Conservation (phyloP, 768 basidiomycete genomes). For the Leccinum disarticulatum region DNA sequence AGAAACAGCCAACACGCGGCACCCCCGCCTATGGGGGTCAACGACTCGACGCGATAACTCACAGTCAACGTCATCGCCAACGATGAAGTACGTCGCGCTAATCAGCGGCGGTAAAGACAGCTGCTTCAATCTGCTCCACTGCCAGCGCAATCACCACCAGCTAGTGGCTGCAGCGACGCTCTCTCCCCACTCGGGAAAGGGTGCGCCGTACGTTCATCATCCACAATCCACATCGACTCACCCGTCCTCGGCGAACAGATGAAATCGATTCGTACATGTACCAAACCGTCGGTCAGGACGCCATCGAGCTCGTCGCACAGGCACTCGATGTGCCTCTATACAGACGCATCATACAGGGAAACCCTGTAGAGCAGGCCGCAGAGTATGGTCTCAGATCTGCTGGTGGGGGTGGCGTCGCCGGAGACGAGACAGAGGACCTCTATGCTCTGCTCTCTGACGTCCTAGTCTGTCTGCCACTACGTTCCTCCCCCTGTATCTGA, state of each 20-base stretch:
- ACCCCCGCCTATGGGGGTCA: slow-evolving; percentile 23
- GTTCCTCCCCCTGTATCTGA: slow-evolving; percentile 2
- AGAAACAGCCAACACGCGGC: not conserved
- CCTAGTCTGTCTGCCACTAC: slow-evolving; percentile 54
- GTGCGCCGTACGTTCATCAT: slow-evolving; percentile 51
- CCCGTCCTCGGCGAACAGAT: slow-evolving; percentile 51
- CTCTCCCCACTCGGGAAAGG: slow-evolving; percentile 81
- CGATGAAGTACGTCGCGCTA: slow-evolving; percentile 90
- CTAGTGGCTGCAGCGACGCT: slow-evolving; percentile 88
- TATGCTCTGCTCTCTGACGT: slow-evolving; percentile 68
- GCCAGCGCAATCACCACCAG: slow-evolving; percentile 79
- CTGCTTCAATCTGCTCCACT: slow-evolving; percentile 93
- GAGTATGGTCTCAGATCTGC: slow-evolving; percentile 79
- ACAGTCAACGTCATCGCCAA: not conserved
- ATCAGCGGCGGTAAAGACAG: slow-evolving; percentile 98
- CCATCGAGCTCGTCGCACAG: slow-evolving; percentile 80
- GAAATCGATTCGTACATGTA: slow-evolving; percentile 98
- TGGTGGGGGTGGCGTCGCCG: slow-evolving; percentile 52
- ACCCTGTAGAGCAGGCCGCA: slow-evolving; percentile 72
- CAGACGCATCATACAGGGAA: slow-evolving; percentile 76
- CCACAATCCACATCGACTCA: slow-evolving; percentile 2
- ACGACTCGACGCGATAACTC: slow-evolving; percentile 12
- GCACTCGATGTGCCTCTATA: slow-evolving; percentile 88
- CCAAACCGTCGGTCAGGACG: slow-evolving; percentile 98
- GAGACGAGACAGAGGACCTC: slow-evolving; percentile 97